Evolutionary conservation across 768 basidiomycete species (phyloP), one percentile per base, ranked within the genome.

Genomic region (Psilocybe azurescens): DNA sequence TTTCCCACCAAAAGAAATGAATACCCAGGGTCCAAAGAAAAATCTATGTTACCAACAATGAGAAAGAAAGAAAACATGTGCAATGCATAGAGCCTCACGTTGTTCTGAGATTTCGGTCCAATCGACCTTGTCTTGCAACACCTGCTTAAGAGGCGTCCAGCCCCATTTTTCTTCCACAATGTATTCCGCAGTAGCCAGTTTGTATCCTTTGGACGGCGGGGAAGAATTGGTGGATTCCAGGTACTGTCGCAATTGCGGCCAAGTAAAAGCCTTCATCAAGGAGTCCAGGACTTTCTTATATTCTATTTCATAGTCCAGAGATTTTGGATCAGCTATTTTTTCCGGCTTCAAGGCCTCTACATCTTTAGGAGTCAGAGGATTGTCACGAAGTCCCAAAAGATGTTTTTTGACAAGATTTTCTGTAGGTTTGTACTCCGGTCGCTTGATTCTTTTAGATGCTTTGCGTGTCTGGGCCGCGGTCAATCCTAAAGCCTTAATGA

Each of bases 1-100:
- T 83, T 88, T 41, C 91, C 91, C 63, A 94, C 80, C 32, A 93
- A 79, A 33, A 93, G 70, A 70, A 93, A 91, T 6, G 91, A 79
- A 65, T 90, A 81, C 53, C 79, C 81, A 2, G 86, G 81, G 14
- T 79, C 81, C 60, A 93, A 74, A 33, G 81, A 73, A 67, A 89
- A 84, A 2, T 73, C 91, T 93, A 65, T 10, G n/a, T n/a, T 16
- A 48, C 39, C 54, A 46, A 24, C 8, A 8, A 8, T 64, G 53
- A 55, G 53, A 28, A 60, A 32, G 53, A 18, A 61, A 36, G n/a
- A 36, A 51, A 39, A 57, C 49, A 61, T 18, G 52, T 48, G 55
- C 30, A 52, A 33, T 58, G 44, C 13, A 32, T 32, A 49, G 44
- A 66, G 9, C 53, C 50, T 38, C 41, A 78, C 84, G 60, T 70